Evolutionary conservation across 805 yeast species (phyloP).

Genomic region (Kodamaea lidongshanica): DNA sequence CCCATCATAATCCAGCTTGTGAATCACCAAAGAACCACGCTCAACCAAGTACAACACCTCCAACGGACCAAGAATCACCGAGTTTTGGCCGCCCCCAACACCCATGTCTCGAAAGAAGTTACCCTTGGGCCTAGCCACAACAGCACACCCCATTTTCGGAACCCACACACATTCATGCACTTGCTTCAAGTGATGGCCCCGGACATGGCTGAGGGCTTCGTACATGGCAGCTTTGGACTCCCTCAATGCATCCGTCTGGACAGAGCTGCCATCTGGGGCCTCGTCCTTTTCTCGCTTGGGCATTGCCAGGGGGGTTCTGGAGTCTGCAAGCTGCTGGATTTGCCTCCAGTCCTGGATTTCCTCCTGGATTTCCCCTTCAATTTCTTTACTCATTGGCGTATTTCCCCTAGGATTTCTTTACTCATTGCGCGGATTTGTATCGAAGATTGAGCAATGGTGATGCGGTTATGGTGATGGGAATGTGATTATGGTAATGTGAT

Average conservation of each 20-base stretch:
- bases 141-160: conserved; percentile 18
- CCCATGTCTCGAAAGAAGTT: conserved; percentile 74
- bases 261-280: conserved; percentile 69
- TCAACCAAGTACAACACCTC: conserved; percentile 77
- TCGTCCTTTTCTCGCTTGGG: conserved; percentile 79
- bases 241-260: conserved; percentile 44
- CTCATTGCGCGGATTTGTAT: not conserved
- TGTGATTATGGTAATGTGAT: too few species aligned
- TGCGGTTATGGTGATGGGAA: too few species aligned
- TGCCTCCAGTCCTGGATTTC: conserved; percentile 50
- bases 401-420: not conserved
- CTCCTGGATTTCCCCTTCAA: conserved; percentile 32
- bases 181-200: conserved; percentile 47
- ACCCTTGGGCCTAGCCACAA: conserved; percentile 54
- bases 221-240: conserved; percentile 68
- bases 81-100: conserved; percentile 21
- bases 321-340: conserved; percentile 11
- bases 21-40: conserved; percentile 51
- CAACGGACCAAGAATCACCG: conserved; percentile 43
- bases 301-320: conserved; percentile 28
- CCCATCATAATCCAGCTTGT: conserved; percentile 14
- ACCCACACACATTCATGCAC: conserved; percentile 47
- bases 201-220: conserved; percentile 44
- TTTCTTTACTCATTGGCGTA: too few species aligned
- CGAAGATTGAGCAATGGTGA: too few species aligned